Evolutionary conservation across 2,329 filamentous ascomycete genomes (phyloP).

Genomic region (Paecilomyces formosus): DNA sequence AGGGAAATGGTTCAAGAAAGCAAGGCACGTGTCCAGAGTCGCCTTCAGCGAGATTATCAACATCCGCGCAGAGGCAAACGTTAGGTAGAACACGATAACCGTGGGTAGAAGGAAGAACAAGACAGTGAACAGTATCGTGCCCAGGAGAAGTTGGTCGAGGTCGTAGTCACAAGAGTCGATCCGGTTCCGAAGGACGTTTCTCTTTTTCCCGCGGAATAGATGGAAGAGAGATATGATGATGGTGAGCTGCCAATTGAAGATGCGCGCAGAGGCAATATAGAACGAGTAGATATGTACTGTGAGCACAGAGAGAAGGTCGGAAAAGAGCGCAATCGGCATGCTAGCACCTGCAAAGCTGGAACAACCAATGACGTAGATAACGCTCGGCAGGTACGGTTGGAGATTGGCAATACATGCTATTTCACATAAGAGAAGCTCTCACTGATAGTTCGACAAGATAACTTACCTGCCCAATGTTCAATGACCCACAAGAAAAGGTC

Average conservation of each 20-base stretch:
- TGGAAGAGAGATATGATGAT: conserved; percentile 98
- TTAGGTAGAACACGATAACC: conserved; percentile 92
- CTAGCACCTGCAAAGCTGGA: conserved; percentile 93
- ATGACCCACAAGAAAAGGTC: conserved; percentile 98
- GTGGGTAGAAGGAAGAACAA: conserved; percentile 93
- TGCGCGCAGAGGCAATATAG: conserved; percentile 91
- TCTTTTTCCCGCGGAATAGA: conserved; percentile 94
- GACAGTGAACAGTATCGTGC: conserved; percentile 92
- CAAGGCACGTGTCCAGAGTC: conserved; percentile 79
- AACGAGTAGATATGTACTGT: conserved; percentile 98
- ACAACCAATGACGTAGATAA: conserved; percentile 90
- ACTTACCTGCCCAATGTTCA: conserved; percentile 85
- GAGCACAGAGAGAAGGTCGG: conserved; percentile 81
- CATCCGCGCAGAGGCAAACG: conserved; percentile 91
- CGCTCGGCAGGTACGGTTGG: conserved; percentile 69
- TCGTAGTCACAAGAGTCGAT: conserved; percentile 99
- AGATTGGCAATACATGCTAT: conserved; percentile 69
- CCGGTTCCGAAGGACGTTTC: conserved; percentile 91
- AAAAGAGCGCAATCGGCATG: conserved; percentile 94
- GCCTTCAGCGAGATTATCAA: conserved; percentile 91
- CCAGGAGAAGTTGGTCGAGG: conserved; percentile 88
- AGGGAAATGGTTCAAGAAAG: conserved; percentile 94
- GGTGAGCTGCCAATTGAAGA: conserved; percentile 97
- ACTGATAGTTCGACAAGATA: not conserved
- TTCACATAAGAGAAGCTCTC: conserved; percentile 9